These are phyloP conservation scores for Alternaria infectoria DNA, from an alignment of 2,329 filamentous ascomycete species.

Conservation along the genomic window DNA sequence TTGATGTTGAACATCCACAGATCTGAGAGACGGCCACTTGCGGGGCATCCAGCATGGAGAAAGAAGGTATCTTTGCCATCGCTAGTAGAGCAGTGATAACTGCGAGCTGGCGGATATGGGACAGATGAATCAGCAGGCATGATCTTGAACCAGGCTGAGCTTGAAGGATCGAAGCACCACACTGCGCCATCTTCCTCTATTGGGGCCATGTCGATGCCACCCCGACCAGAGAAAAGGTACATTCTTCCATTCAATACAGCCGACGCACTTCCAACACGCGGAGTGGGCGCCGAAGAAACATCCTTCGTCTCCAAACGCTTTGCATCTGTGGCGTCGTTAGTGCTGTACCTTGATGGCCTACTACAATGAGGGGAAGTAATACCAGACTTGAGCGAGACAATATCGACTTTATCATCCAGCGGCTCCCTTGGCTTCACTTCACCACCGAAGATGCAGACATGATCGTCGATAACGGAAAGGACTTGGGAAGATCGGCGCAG, in stretches of 20 bases:
- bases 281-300: slow-evolving; percentile 59
- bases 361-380: slow-evolving; percentile 7
- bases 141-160: slow-evolving; percentile 69
- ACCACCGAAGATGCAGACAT: slow-evolving; percentile 78
- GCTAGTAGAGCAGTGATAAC: slow-evolving; percentile 72
- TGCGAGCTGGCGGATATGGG: slow-evolving; percentile 68
- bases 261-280: slow-evolving; percentile 76
- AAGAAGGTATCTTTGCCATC: slow-evolving; percentile 73
- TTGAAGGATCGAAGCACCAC: slow-evolving; percentile 75
- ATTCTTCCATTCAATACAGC: slow-evolving; percentile 72
- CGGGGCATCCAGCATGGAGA: slow-evolving; percentile 77
- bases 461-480: slow-evolving; percentile 64
- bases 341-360: slow-evolving; percentile 26
- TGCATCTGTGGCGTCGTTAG: slow-evolving; percentile 53
- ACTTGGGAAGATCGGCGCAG: slow-evolving; percentile 78
- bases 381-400: slow-evolving; percentile 59
- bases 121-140: slow-evolving; percentile 59
- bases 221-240: slow-evolving; percentile 82
- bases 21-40: slow-evolving; percentile 68
- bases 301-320: slow-evolving; percentile 31
- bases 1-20: slow-evolving; percentile 79
- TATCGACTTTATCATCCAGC: slow-evolving; percentile 75
- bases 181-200: slow-evolving; percentile 76
- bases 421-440: slow-evolving; percentile 71
- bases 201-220: slow-evolving; percentile 70